Base-by-base conservation (phyloP, 2,329 filamentous ascomycete genomes). In the Epichloe scottii region DNA sequence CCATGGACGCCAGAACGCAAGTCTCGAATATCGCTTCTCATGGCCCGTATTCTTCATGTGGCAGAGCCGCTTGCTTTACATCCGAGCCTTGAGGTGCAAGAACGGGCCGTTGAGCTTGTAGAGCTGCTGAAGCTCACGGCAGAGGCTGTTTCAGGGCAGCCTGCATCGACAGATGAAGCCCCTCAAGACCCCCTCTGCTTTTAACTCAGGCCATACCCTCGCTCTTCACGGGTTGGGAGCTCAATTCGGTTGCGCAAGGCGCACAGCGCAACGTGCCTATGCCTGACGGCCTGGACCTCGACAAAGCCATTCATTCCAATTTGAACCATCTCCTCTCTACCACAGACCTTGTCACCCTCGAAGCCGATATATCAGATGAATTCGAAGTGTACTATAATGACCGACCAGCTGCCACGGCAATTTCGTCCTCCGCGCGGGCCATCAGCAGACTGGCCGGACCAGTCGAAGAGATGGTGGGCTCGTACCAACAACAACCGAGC, bases 81-180 rank as follows among this genome's bases (percentile, higher is more conserved):
- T 64, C 90, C 91, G 0, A 88, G 83, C 59, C 75, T 98, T 1
- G 93, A 98, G 63, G 89, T 98, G 3, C 93, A 98, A 68, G 93
- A 97, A 66, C 81, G 93, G 51, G 85, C 90, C 3, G 90, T 96
- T 1, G 90, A 96, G 63, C 94, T 95, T 59, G 77, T 89, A 0
- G 93, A 98, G 63, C 75, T 97, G 12, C 79, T 97, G 60, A 89
- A 89, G 53, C 74, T 98, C 43, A 89, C 88, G 2, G 82, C 83
- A 1, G 93, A 98, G 69, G 89, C 91, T 14, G 79, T 80, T 3
- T 77, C 82, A 8, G 81, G 76, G 1, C 85, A 90, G 54, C 74
- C 78, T 11, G 70, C 78, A 14, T 76, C 76, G 1, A 76, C 72
- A 0, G 75, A 76, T 34, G 69, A 74, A 2, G 56, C 69, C 4